A percentile compares a stretch with the other conserved stretches of the same genome.
Conservation (phyloP, 2,329 filamentous ascomycete species). For the Blastomyces parvus region DNA sequence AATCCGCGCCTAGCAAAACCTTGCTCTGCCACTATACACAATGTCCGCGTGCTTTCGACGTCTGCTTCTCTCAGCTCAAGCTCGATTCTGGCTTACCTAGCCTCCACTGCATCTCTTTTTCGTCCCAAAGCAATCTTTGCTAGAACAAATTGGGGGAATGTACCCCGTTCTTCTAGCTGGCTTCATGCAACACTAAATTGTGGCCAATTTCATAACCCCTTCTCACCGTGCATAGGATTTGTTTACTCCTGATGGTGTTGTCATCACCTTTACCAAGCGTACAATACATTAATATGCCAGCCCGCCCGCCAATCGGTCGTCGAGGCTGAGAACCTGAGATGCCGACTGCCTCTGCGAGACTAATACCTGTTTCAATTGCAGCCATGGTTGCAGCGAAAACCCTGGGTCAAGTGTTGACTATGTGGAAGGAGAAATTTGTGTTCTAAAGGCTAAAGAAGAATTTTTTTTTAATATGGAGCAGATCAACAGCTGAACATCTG, state of each 20-base stretch:
- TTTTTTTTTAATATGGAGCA: neutral
- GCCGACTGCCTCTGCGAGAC: neutral
- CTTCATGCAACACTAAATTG: neutral
- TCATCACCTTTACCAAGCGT: neutral
- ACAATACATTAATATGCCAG: neutral
- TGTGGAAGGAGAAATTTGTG: neutral
- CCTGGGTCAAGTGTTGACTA: neutral
- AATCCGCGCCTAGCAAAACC: neutral
- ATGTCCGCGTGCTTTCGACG: neutral
- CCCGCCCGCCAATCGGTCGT: neutral
- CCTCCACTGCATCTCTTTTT: neutral
- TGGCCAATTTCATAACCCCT: neutral
- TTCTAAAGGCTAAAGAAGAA: neutral
- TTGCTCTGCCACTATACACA: neutral
- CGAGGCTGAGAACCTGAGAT: neutral
- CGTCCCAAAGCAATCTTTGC: neutral
- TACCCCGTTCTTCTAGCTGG: neutral
- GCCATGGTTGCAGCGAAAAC: neutral
- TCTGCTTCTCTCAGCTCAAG: neutral
- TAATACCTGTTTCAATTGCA: neutral
- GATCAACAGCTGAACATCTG: neutral
- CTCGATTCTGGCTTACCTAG: neutral
- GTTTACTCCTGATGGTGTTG: neutral
- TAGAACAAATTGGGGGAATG: neutral
- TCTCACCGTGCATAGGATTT: neutral